Evolutionary conservation across 768 basidiomycete species (phyloP), one percentile per base, ranked within the genome.

Genomic region (Lyophyllum decastes): DNA sequence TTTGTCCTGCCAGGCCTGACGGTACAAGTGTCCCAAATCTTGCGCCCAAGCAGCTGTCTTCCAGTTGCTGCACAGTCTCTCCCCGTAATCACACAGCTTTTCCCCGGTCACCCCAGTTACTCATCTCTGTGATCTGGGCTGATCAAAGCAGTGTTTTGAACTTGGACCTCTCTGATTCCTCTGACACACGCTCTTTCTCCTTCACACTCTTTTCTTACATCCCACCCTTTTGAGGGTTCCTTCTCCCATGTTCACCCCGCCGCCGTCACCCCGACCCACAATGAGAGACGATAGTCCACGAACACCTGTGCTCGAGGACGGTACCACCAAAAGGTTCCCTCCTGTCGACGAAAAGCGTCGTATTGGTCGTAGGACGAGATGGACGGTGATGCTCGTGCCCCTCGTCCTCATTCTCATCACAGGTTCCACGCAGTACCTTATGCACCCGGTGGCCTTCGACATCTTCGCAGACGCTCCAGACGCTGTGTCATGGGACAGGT

Each of bases 351-450:
- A 22, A 55, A 86, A 84, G 70, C 78, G 72, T 58, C 74, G 72
- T 46, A 76, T 69, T 30, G 78, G 75, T 43, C 76, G 82, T 22
- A 71, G 76, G 51, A 74, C 76, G 52, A 71, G 73, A 66, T 83
- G 79, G 80, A 75, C 82, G 1, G 77, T 85, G 53, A 53, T 89
- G 41, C 60, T 86, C 33, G 75, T 88, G 2, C 89, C 89, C 2
- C 61, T 86, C 10, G 61, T 76, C 6, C 77, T 91, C 49, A 66
- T 87, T 38, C 54, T 85, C 43, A 76, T 89, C 58, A 82, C 84
- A 11, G 65, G 74, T 2, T 81, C 78, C 12, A 80, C 82, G 16
- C 82, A 75, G n/a, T 85, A 77, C 68, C 43, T 79, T 57, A 68
- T 78, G 10, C 85, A 81, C 62, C 81, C 80, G 30, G 73, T 70